Percentiles rank a stretch among this genome's conserved stretches.
phyloP scores from a whole-genome alignment of 371 early-diverging fungal genomes.

The Saksenaea oblongispora region DNA sequence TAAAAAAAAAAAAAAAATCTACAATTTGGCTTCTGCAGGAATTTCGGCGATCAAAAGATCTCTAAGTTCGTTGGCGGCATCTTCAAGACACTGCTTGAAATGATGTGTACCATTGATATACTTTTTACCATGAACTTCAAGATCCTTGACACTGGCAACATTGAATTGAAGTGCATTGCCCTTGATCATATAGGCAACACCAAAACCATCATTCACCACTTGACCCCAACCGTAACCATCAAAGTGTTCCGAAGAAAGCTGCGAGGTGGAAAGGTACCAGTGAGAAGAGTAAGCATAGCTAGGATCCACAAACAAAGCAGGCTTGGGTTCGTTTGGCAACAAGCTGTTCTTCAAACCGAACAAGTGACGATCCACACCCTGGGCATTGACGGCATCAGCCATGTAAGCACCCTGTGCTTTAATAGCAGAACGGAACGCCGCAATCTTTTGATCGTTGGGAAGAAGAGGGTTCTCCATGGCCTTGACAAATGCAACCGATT shows the following conservation, averaged over 20 bases:
- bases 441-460: slow-evolving; percentile 59
- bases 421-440: slow-evolving; percentile 74
- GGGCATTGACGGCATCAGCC: slow-evolving; percentile 76
- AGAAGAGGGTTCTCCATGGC: slow-evolving; percentile 77
- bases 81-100: slow-evolving; percentile 59
- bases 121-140: slow-evolving; percentile 49
- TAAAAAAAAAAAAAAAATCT: slow-evolving; percentile 12
- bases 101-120: slow-evolving; percentile 48
- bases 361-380: slow-evolving; percentile 92
- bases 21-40: slow-evolving; percentile 52
- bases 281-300: slow-evolving; percentile 79
- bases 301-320: slow-evolving; percentile 84
- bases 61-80: slow-evolving; percentile 76
- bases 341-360: slow-evolving; percentile 67
- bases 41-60: slow-evolving; percentile 59
- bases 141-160: slow-evolving; percentile 65
- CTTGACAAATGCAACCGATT: slow-evolving; percentile 83
- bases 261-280: slow-evolving; percentile 95
- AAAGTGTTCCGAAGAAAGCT: slow-evolving; percentile 88
- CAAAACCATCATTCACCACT: slow-evolving; percentile 95
- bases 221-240: slow-evolving; percentile 96
- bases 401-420: slow-evolving; percentile 81
- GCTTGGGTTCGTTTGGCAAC: slow-evolving; percentile 71
- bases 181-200: slow-evolving; percentile 94
- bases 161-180: slow-evolving; percentile 83